Evolutionary conservation across 2,329 filamentous ascomycete species (phyloP), one percentile per base, ranked within the genome.

Genomic region (Lomentospora prolificans): DNA sequence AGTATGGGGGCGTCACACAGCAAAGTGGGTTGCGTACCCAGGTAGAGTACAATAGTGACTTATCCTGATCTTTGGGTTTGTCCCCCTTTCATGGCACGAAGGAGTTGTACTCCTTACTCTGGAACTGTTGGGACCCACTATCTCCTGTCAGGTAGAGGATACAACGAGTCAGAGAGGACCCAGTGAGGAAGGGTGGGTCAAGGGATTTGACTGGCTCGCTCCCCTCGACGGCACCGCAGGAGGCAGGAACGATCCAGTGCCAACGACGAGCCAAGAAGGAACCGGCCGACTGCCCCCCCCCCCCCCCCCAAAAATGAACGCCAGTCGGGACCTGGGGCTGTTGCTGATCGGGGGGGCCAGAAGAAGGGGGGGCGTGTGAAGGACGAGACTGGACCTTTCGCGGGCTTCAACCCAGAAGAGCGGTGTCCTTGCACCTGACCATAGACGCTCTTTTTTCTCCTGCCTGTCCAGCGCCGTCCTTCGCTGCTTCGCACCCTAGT

Each of bases 401-500:
- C n/a, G n/a, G n/a, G n/a, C n/a, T n/a, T 46, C 41, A 17, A 46
- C 7, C 41, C 41, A 46, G 41, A 46, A 46, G 41, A 46, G 41
- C 41, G 41, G 41, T 46, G 41, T 46, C 41, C 41, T 46, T 46
- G 41, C 41, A 46, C 41, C 41, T 17, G 14, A 8, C 41, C 22
- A 19, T 19, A 24, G n/a, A 25, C n/a, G 10, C 19, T 51, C 28
- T 51, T 30, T 51, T 51, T 50, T 30, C 48, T 50, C 22, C 14
- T 27, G 36, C 25, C 39, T 30, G 27, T 60, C 61, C 57, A 54
- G 59, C 60, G 56, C 54, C 69, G 57, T 58, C 59, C 59, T 58
- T 58, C 60, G 62, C 60, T 62, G 66, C 64, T 64, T 61, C 61
- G 61, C 58, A 53, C 57, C 57, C 58, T 56, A 55, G 59, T 54